These are phyloP conservation scores for Priceomyces melissophilus DNA, from an alignment of 805 yeast species.

Conservation along the genomic window DNA sequence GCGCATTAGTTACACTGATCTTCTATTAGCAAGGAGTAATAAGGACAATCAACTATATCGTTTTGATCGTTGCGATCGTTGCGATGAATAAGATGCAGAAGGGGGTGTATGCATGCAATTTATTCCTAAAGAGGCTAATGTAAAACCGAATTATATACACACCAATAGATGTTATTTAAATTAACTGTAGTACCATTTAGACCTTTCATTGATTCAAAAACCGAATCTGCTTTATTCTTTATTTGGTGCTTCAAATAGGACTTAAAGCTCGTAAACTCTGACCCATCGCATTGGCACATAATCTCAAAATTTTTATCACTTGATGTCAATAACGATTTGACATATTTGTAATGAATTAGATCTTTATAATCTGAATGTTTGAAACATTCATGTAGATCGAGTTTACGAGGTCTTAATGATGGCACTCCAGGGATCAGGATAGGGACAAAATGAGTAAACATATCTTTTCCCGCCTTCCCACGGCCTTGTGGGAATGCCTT, in stretches of 20 bases:
- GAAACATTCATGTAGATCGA: slow-evolving; percentile 8
- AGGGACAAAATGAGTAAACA: slow-evolving; percentile 1
- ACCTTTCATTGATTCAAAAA: too few species aligned
- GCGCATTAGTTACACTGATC: too few species aligned
- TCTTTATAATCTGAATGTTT: slow-evolving; percentile 10
- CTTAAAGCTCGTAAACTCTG: slow-evolving; percentile 4
- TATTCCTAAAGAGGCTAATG: too few species aligned
- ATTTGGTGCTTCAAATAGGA: slow-evolving; percentile 4
- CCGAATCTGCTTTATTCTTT: background rate
- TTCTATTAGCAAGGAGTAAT: too few species aligned
- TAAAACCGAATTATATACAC: too few species aligned
- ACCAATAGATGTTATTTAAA: too few species aligned
- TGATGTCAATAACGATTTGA: slow-evolving; percentile 4
- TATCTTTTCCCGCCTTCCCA: slow-evolving; percentile 3
- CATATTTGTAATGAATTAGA: slow-evolving; percentile 10
- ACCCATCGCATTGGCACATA: slow-evolving; percentile 7
- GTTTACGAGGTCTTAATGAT: background rate
- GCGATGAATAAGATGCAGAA: too few species aligned
- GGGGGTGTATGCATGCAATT: too few species aligned
- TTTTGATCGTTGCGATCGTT: too few species aligned
- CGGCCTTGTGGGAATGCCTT: background rate
- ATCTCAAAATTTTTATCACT: slow-evolving; percentile 7
- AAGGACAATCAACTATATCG: too few species aligned
- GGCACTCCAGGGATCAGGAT: background rate
- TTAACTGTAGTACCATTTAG: too few species aligned